phyloP scores from a whole-genome alignment of 805 yeast genomes.

The Candida alai region DNA sequence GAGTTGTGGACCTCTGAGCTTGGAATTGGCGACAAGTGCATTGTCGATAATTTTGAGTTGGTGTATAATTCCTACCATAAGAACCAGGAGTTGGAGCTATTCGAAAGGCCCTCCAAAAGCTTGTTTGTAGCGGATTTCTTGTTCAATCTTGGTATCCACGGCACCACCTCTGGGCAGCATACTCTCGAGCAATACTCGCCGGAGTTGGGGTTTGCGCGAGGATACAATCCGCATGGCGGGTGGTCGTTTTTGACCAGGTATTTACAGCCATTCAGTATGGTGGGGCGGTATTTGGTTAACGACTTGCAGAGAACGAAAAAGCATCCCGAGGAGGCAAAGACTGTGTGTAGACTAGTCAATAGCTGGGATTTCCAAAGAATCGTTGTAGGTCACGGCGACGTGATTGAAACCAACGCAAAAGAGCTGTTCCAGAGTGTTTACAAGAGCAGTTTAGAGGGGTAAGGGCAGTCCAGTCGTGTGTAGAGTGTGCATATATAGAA shows the following conservation, averaged over 20 bases:
- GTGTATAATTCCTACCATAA: conserved; percentile 51
- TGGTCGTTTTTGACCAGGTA: conserved; percentile 34
- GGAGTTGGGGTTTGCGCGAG: conserved; percentile 41
- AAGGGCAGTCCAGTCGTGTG: too few relatives aligned
- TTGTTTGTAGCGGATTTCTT: conserved; percentile 57
- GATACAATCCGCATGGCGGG: conserved; percentile 42
- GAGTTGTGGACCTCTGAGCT: conserved; percentile 19
- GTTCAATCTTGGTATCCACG: conserved; percentile 50
- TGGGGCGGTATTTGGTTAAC: conserved; percentile 6
- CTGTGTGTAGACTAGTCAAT: conserved; percentile 19
- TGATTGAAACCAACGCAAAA: conserved; percentile 35
- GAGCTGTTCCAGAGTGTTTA: conserved; percentile 11
- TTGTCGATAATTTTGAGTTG: conserved; percentile 45
- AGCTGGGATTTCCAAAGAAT: conserved; percentile 42
- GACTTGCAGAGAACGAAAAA: conserved; percentile 20
- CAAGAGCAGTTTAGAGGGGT: conserved; percentile 1
- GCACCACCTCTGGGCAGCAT: conserved; percentile 20
- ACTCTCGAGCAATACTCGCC: conserved; percentile 40
- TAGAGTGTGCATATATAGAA: too few relatives aligned
- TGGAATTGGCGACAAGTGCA: conserved; percentile 33
- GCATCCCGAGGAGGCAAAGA: conserved; percentile 11
- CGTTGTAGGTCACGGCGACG: conserved; percentile 54
- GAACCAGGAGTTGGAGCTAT: conserved; percentile 55
- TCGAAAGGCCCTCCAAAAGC: conserved; percentile 43
- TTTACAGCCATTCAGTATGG: conserved; percentile 31